Percentiles rank a stretch among this genome's conserved stretches.
These are phyloP conservation scores for Euptelea pleiosperma DNA, from an alignment of 164 flowering plant species.

Conservation along the genomic window DNA sequence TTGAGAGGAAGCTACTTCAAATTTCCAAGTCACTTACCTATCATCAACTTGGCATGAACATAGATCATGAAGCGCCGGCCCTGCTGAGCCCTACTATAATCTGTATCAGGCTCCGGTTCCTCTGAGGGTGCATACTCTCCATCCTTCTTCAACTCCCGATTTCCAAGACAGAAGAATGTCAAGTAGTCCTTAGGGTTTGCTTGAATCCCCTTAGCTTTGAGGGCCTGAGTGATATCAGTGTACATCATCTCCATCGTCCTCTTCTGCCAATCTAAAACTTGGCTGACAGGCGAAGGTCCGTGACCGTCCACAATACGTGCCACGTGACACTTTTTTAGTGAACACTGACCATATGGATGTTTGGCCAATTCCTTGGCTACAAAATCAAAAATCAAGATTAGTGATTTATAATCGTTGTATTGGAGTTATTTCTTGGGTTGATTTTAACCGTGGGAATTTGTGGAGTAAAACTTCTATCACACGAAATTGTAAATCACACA, in stretches of 20 bases:
- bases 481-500: too few relatives aligned
- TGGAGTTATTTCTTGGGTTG: too few relatives aligned
- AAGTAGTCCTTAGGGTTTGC: conserved; percentile 47
- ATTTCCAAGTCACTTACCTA: conserved; percentile 42
- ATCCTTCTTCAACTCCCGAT: conserved; percentile 32
- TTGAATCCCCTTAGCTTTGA: conserved; percentile 32
- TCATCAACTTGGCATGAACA: conserved; percentile 74
- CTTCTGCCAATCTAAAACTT: conserved; percentile 66
- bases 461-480: too few relatives aligned
- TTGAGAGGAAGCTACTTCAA: too few relatives aligned
- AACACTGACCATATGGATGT: too few relatives aligned
- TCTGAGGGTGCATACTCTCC: conserved; percentile 48
- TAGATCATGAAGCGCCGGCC: conserved; percentile 72
- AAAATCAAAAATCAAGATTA: too few relatives aligned
- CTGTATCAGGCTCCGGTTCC: conserved; percentile 42
- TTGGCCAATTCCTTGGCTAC: too few relatives aligned
- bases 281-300: too few relatives aligned
- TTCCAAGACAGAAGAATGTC: conserved; percentile 69
- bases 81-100: conserved; percentile 53
- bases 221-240: conserved; percentile 38
- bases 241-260: conserved; percentile 87
- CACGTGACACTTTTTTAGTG: too few relatives aligned
- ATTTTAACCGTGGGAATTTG: too few relatives aligned
- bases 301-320: too few relatives aligned
- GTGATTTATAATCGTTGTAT: too few relatives aligned